Evolutionary conservation across 371 early-diverging fungal genomes (phyloP).

Genomic region (Blakeslea trispora): DNA sequence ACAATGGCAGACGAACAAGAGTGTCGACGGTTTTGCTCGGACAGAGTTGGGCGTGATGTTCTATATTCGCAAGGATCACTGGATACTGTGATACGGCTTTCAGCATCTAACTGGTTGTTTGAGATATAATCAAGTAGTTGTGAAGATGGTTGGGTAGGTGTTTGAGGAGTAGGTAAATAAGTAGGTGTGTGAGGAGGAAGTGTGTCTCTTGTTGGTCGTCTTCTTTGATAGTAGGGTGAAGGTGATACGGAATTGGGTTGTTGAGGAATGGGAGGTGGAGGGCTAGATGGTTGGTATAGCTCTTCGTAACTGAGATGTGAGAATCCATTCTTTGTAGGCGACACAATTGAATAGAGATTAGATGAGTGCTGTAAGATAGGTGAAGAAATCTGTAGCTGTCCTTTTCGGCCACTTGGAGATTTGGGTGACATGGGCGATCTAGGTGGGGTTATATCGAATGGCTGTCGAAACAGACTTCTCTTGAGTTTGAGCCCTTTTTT

Average conservation of each 20-base stretch:
- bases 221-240: slow-evolving; percentile 1
- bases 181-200: background rate
- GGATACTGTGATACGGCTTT: slow-evolving; percentile 8
- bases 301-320: slow-evolving; percentile 19
- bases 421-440: background rate
- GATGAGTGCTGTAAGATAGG: slow-evolving; percentile 49
- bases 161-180: background rate
- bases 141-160: slow-evolving; percentile 6
- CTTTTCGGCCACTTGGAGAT: slow-evolving; percentile 10
- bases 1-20: slow-evolving; percentile 27
- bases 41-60: background rate
- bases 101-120: background rate
- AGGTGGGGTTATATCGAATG: slow-evolving; percentile 1
- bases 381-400: slow-evolving; percentile 27
- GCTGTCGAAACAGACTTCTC: slow-evolving; percentile 14
- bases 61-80: slow-evolving; percentile 11
- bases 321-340: slow-evolving; percentile 39
- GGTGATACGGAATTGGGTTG: slow-evolving; percentile 19
- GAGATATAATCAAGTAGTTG: background rate
- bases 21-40: slow-evolving; percentile 20
- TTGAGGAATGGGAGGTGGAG: slow-evolving; percentile 20
- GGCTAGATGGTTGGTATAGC: slow-evolving; percentile 34
- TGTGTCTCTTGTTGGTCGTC: background rate
- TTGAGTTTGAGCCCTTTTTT: slow-evolving; percentile 8
- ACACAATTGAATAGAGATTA: slow-evolving; percentile 43